phyloP scores from a whole-genome alignment of 2,329 filamentous ascomycete species.

The Aspergillus floridensis region DNA sequence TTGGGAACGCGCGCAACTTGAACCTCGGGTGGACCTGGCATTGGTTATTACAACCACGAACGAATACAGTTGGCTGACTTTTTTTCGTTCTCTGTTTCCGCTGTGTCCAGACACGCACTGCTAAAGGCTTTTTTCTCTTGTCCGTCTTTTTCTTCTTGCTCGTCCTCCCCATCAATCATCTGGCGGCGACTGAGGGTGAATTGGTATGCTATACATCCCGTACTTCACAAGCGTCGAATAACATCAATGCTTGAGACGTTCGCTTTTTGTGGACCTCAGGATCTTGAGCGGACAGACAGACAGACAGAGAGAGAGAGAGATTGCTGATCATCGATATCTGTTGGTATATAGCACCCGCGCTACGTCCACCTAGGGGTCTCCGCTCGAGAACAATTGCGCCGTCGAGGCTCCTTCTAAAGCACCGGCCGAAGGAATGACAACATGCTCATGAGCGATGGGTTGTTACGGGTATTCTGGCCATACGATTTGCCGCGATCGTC shows the following conservation, averaged over 20 bases:
- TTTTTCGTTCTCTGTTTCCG: neutral
- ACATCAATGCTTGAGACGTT: neutral
- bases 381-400: slow-evolving; percentile 88
- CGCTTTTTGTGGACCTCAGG: neutral
- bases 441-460: slow-evolving; percentile 69
- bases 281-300: neutral
- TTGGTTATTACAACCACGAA: neutral
- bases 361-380: slow-evolving; percentile 77
- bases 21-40: neutral
- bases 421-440: slow-evolving; percentile 49
- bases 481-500: slow-evolving; percentile 73
- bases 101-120: slow-evolving; percentile 67
- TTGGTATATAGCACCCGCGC: slow-evolving; percentile 68
- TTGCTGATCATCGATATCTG: slow-evolving; percentile 1
- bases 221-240: neutral
- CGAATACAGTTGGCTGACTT: slow-evolving; percentile 3
- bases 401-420: slow-evolving; percentile 85
- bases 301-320: neutral
- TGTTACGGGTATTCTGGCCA: slow-evolving; percentile 99
- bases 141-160: slow-evolving; percentile 82
- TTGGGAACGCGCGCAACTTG: slow-evolving; percentile 4
- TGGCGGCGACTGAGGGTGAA: slow-evolving; percentile 76
- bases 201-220: slow-evolving; percentile 59
- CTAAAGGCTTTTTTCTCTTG: slow-evolving; percentile 79
- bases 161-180: slow-evolving; percentile 76